Base-by-base conservation (phyloP, 2,329 filamentous ascomycete genomes). In the Moelleriella libera region DNA sequence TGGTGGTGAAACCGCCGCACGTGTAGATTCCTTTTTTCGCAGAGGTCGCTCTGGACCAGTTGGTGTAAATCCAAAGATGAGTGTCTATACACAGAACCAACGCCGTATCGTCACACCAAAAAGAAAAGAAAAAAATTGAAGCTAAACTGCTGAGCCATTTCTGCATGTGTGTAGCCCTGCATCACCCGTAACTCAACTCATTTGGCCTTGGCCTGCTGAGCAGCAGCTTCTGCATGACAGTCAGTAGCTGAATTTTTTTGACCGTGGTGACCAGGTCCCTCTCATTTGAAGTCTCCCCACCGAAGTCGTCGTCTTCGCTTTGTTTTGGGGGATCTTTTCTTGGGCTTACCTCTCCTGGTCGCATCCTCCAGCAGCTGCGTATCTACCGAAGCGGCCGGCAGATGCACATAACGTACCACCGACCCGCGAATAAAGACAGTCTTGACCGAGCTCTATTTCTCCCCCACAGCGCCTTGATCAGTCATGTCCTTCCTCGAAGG, bases 341-440 rank as follows among this genome's bases (percentile, higher is more conserved):
- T 12, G 8, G 8, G 14, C 40, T 58, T 68, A 86, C 86, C 86
- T 80, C 87, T 82, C 64, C 87, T 79, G 50, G 87, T 94, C 21
- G 89, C 89, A 69, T 96, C 89, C 69, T 96, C 89, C 51, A 96
- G 68, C 52, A 96, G 67, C 34, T 86, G 83, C 30, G 88, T 83
- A 61, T 96, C 89, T 40, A 96, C 88, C 42, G 85, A 83, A 30
- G 74, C 76, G 6, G 83, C 82, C 0, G 89, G 88, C 45, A 96
- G 70, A 64, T 96, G 87, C 45, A 96, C 88, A 60, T 96, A 96
- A 57, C 89, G 77, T 53, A 96, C 89, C 43, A 95, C 89, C 48
- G 86, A 94, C 32, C 89, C 89, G 58, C 89, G 79, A 59, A 96
- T 94, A 63, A 96, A 96, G 68, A 95, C 88, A 61, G 94, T 95